Evolutionary conservation across 495 filamentous ascomycete species (phyloP), one percentile per base, ranked within the genome.

Genomic region (Lophium mytilinum): DNA sequence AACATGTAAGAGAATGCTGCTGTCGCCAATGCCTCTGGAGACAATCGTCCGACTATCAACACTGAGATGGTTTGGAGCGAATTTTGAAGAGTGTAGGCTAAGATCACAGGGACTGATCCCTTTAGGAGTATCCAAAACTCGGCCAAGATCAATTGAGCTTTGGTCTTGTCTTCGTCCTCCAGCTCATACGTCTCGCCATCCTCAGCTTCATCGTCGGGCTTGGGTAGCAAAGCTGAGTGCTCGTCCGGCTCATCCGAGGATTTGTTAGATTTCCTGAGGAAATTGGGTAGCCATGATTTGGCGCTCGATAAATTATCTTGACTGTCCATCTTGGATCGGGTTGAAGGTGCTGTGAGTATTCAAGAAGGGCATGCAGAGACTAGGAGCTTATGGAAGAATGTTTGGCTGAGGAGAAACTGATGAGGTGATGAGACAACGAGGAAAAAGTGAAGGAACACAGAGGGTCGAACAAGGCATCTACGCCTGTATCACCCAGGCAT

Each of bases 1-100:
- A 95, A 96, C 91, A 95, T 91, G 72, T 92, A 89, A 0, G 86
- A 86, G 70, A 95, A 95, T 9, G 91, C 90, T 6, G 87, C 85
- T 0, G 87, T 87, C 1, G 90, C 86, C 9, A 96, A 75, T 17
- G 89, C 82, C 68, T 92, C 83, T 0, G 91, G 87, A 1, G 85
- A 89, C 9, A 88, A 75, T 9, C 89, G 82, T 18, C 91, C 91
- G 17, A 89, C 88, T 14, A 95, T 84, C 34, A 96, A 71, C 5
- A 95, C 87, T 0, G 90, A 93, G 17, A 87, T 68, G 0, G 90
- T 95, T 69, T 96, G 90, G 0, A 96, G 75, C 14, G 86, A 90
- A 69, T 90, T 95, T 66, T 96, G 90, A 6, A 96, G 78, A 0
- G 86, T 83, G 69, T 96, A 96, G 50, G 90, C 90, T 3, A 96